A percentile compares a stretch with the other conserved stretches of the same genome.
Evolutionary conservation across 176 grass and related monocot genomes (phyloP).

Genomic region (Zoysia pacifica): DNA sequence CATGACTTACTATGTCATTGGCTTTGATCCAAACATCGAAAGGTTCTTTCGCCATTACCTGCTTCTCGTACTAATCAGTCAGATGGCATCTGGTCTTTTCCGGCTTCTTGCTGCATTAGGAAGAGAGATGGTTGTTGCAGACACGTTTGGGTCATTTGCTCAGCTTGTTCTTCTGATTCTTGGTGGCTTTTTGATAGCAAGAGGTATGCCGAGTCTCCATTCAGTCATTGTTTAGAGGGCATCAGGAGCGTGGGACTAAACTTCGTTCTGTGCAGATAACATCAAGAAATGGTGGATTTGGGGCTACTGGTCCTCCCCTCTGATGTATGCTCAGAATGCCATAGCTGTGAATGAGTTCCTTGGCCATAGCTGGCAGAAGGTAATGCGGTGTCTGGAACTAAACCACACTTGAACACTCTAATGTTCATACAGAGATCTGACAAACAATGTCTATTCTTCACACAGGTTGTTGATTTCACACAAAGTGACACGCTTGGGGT

Average conservation of each 20-base stretch:
- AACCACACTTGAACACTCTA: background rate
- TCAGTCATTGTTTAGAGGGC: background rate
- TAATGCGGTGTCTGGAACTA: constrained; percentile 23
- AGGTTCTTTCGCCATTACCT: constrained; percentile 94
- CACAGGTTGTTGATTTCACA: constrained; percentile 1
- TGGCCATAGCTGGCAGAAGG: background rate
- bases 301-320: constrained; percentile 56
- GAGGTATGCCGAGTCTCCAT: constrained; percentile 56
- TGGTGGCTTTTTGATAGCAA: constrained; percentile 89
- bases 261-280: constrained; percentile 55
- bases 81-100: constrained; percentile 92
- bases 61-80: constrained; percentile 85
- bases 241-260: constrained; percentile 23
- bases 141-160: constrained; percentile 91
- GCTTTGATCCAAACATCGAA: constrained; percentile 82
- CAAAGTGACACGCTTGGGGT: constrained; percentile 35
- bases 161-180: constrained; percentile 93
- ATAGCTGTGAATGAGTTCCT: constrained; percentile 12
- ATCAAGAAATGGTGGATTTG: constrained; percentile 42
- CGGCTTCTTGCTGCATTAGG: constrained; percentile 85
- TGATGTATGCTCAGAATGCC: constrained; percentile 24
- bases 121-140: constrained; percentile 95
- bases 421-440: constrained; percentile 13
- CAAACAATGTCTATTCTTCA: constrained; percentile 23
- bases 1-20: constrained; percentile 94